A percentile compares a stretch with the other conserved stretches of the same genome.
Evolutionary conservation across 306 rosid species (phyloP).

Genomic region (Cicer arietinum): DNA sequence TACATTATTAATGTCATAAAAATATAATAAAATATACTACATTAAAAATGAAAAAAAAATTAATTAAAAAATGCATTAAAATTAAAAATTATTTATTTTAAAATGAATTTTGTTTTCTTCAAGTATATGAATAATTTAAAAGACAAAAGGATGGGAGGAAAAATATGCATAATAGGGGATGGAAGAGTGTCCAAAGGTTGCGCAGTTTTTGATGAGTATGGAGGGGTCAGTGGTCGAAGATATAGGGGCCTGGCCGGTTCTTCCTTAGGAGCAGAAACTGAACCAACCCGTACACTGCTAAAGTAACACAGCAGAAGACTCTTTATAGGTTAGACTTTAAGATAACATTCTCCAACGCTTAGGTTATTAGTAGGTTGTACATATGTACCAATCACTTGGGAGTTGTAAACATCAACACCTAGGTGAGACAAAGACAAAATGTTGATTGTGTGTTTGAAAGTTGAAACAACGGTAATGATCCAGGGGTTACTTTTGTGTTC

Average conservation of each 20-base stretch:
- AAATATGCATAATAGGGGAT: no score
- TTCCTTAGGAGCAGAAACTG: background rate
- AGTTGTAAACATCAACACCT: background rate
- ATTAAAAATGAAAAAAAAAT: no score
- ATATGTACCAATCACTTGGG: constrained; percentile 26
- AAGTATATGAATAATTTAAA: no score
- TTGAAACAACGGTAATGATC: constrained; percentile 19
- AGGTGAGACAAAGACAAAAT: constrained; percentile 11
- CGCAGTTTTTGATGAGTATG: background rate
- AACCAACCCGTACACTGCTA: constrained; percentile 25
- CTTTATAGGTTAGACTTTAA: constrained; percentile 44
- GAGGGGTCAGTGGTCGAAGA: constrained; percentile 19
- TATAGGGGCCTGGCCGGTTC: background rate
- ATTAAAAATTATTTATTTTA: no score
- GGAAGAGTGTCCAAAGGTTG: background rate
- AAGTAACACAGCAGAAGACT: constrained; percentile 21
- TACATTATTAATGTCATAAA: no score
- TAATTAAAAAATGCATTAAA: no score
- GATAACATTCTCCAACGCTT: constrained; percentile 43
- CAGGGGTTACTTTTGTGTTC: constrained; percentile 22
- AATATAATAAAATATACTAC: no score
- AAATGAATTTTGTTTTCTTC: no score
- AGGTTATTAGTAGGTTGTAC: constrained; percentile 29
- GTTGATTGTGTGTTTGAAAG: constrained; percentile 16
- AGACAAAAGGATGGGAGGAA: no score